Base-by-base conservation (phyloP, 1,284 basidiomycete genomes). In the Cerrena zonata region DNA sequence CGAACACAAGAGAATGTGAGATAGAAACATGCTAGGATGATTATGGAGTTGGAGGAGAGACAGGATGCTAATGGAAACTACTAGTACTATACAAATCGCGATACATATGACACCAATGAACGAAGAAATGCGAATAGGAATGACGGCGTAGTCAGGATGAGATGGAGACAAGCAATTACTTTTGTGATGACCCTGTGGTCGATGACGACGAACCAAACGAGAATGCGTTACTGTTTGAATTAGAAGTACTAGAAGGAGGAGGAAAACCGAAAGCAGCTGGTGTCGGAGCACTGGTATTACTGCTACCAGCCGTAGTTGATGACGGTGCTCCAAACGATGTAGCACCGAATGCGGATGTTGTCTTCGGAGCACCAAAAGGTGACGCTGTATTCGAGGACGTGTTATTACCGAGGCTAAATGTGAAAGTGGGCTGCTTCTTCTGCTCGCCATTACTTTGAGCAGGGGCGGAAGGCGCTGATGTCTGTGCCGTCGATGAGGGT, bases 361-460 rank as follows among this genome's bases (percentile, higher is more conserved):
- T 40, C 24, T 25, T 22, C 24, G 43, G 43, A 30, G 49, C 42
- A 19, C 58, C 50, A 39, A 57, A 56, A 13, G 51, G 47, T 22
- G 58, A 54, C 13, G 53, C 25, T 3, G 53, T 49, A 10, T 54
- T 30, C 48, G 51, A 50, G 2, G 42, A 48, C n/a, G 23, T 25
- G 54, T 54, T 55, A 55, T 46, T 47, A 2, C 53, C 55, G 24
- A 60, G 59, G 39, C 47, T 55, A 54, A 65, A 65, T 4, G 56
- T 58, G 43, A 63, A 61, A 2, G 59, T 27, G 18, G 66, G 42
- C n/a, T n/a, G n/a, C 2, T 65, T 42, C 11, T 23, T 10, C 41
- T 23, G 21, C 24, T 42, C 11, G 41, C 24, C 39, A 42, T 42
- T 50, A 48, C 40, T 61, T 56, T 23, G 53, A 44, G 42, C 56